Evolutionary conservation across 495 filamentous ascomycete species (phyloP), one percentile per base, ranked within the genome.

Genomic region (Penicillium tannophilum): DNA sequence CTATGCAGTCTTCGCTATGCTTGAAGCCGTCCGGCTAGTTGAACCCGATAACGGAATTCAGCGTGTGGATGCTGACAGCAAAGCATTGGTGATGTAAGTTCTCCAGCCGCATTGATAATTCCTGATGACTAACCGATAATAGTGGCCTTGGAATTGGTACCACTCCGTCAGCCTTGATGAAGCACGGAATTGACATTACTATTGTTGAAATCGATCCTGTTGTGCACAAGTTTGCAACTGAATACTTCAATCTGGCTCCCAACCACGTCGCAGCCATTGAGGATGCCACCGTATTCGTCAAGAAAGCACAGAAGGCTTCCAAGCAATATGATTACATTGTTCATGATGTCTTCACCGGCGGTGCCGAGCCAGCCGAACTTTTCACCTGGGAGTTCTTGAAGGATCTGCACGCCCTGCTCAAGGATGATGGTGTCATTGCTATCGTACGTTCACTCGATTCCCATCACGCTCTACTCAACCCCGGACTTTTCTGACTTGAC

Each of bases 341-440:
- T 59, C 94, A 98, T 64, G 94, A 98, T 64, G 94, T 98, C n/a
- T 98, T 98, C 76, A 98, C 94, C 1, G 94, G 94, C 16, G 94
- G 93, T 55, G 92, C 91, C 3, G 94, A 97, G 67, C 94, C 94
- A 2, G 82, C 92, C 16, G 77, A 87, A 19, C 82, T 98, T 2
- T 98, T 98, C 73, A 97, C 94, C 0, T 61, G 84, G 3, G 89
- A 94, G 62, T 96, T 98, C 64, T 72, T 98, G 12, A 64, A 76
- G 33, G 83, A 85, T 28, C 75, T 98, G 17, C 68, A 82, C 52
- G 69, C 80, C 2, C 80, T 97, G 16, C 82, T 98, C 36, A 89
- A 84, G 55, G 80, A 86, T 1, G 80, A 90, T 55, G 94, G 94
- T 44, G 89, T 91, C 36, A 88, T 97, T 59, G 94, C 93, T 20